Evolutionary conservation across 306 rosid genomes (phyloP).

Genomic region (Acacia confusa): DNA sequence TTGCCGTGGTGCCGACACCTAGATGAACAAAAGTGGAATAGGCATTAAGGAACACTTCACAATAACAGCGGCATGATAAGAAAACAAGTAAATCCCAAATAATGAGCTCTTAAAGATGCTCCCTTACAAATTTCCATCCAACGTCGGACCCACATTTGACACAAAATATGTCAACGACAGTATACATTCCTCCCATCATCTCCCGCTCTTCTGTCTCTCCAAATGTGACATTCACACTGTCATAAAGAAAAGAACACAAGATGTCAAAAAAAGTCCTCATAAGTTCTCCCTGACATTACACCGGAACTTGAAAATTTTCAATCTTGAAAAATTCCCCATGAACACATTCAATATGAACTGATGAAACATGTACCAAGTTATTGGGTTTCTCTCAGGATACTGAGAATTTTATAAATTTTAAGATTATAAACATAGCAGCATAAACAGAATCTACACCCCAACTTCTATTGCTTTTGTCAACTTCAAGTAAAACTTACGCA

Average conservation of each 20-base stretch:
- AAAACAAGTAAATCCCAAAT: neutral
- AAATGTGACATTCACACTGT: constrained; percentile 64
- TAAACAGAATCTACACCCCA: neutral
- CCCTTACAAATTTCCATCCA: constrained; percentile 51
- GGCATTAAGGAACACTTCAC: neutral
- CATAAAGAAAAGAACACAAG: constrained; percentile 32
- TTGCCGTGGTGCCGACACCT: constrained; percentile 65
- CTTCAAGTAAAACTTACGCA: constrained; percentile 51
- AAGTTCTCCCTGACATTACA: neutral
- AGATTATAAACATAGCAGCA: neutral
- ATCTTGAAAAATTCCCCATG: neutral
- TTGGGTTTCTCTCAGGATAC: neutral
- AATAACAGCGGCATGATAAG: neutral
- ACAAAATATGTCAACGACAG: constrained; percentile 74
- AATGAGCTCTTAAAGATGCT: neutral
- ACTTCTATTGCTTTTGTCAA: constrained; percentile 14
- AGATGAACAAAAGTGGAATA: constrained; percentile 5
- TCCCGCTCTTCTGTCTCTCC: constrained; percentile 68
- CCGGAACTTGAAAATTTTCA: neutral
- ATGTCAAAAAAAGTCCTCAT: constrained; percentile 21
- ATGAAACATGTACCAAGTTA: neutral
- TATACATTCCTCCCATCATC: constrained; percentile 71
- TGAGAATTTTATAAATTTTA: neutral
- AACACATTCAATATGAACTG: neutral
- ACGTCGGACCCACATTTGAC: constrained; percentile 68